phyloP scores from a whole-genome alignment of 805 yeast genomes.

The Saccharomycopsis sp. region DNA sequence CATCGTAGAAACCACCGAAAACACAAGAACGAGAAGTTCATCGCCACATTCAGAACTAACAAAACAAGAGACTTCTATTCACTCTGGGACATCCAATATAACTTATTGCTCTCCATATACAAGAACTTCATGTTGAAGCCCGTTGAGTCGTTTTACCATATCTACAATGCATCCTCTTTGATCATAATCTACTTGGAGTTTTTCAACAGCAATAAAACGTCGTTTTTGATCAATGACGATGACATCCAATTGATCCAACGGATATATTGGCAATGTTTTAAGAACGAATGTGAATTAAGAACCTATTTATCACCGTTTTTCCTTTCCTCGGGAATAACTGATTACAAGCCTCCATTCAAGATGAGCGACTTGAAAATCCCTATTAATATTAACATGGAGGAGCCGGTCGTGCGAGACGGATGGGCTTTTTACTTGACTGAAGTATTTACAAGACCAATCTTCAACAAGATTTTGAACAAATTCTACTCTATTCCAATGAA shows the following conservation, averaged over 20 bases:
- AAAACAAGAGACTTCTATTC: conserved; percentile 12
- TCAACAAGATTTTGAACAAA: conserved; percentile 17
- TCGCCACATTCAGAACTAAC: background rate
- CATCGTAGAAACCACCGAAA: background rate
- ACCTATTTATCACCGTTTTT: conserved; percentile 19
- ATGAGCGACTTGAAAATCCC: conserved; percentile 17
- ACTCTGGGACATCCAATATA: conserved; percentile 19
- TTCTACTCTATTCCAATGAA: conserved; percentile 8
- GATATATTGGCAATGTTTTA: conserved; percentile 19
- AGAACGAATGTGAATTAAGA: conserved; percentile 20
- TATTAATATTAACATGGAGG: conserved; percentile 7
- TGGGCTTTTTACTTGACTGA: conserved; percentile 22
- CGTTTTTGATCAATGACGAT: background rate
- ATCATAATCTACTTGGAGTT: conserved; percentile 17
- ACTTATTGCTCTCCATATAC: conserved; percentile 14
- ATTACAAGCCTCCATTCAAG: conserved; percentile 21
- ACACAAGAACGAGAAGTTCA: background rate
- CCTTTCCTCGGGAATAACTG: conserved; percentile 14
- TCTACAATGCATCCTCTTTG: conserved; percentile 14
- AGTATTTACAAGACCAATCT: conserved; percentile 18
- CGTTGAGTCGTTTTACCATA: conserved; percentile 18
- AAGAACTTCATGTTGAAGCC: conserved; percentile 20
- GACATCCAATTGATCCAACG: conserved; percentile 16
- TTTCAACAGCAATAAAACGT: background rate
- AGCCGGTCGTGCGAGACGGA: conserved; percentile 16